A percentile compares a stretch with the other conserved stretches of the same genome.
Evolutionary conservation across 1,284 basidiomycete species (phyloP).

Genomic region (Pseudozyma thailandica): DNA sequence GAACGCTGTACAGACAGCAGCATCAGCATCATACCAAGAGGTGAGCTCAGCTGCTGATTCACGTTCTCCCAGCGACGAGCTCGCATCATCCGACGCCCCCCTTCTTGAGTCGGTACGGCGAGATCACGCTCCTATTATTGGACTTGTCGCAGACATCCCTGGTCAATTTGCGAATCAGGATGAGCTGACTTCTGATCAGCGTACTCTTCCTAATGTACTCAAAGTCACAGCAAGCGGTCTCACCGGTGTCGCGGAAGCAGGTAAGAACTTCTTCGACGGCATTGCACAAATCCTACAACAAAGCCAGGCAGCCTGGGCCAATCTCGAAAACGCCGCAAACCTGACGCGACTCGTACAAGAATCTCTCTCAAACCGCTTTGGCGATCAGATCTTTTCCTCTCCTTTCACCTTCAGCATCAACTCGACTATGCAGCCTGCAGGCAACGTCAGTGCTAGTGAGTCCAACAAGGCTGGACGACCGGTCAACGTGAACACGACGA

Average conservation of each 20-base stretch:
- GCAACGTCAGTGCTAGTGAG: not conserved
- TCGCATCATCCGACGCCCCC: conserved; percentile 4
- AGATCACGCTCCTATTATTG: conserved; percentile 10
- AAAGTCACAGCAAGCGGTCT: conserved; percentile 31
- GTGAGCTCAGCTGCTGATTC: not conserved
- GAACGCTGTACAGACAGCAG: conserved; percentile 14
- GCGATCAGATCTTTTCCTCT: conserved; percentile 10
- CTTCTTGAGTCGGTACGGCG: conserved; percentile 8
- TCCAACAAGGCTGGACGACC: too few species aligned
- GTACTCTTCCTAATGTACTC: conserved; percentile 18
- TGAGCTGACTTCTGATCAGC: conserved; percentile 13
- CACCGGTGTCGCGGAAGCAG: conserved; percentile 28
- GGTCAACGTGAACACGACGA: not conserved
- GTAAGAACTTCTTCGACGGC: conserved; percentile 30
- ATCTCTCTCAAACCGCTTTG: conserved; percentile 16
- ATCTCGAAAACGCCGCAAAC: conserved; percentile 31
- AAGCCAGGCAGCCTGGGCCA: conserved; percentile 31
- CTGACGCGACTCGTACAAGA: conserved; percentile 27
- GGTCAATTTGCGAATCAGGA: conserved; percentile 14
- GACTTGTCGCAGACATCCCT: conserved; percentile 7
- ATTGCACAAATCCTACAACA: conserved; percentile 39
- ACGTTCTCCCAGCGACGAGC: not conserved
- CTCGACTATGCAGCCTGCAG: conserved; percentile 10
- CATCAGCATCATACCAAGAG: conserved; percentile 11
- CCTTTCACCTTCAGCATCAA: conserved; percentile 26